Evolutionary conservation across 495 filamentous ascomycete genomes (phyloP), one percentile per base, ranked within the genome.

Genomic region (Darksidea phi): DNA sequence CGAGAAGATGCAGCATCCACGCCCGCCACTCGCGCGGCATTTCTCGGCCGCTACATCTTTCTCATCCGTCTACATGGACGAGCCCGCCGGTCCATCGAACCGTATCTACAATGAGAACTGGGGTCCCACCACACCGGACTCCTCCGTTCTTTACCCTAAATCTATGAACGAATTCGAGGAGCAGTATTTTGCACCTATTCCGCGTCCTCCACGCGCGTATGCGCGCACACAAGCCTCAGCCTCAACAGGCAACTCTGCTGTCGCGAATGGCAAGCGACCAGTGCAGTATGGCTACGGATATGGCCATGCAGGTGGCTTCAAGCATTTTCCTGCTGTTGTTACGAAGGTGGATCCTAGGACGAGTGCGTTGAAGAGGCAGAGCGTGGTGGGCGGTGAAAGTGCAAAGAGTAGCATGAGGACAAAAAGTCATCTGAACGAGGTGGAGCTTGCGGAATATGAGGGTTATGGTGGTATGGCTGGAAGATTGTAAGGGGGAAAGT

Each of bases 1-100:
- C 0, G 56, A 68, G 47, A 70, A 68, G 54, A 70, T 70, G 68
- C 58, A 56, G 20, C 68, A 70, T 43, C 68, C 68, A 23, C 42
- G 52, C 21, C 61, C 53, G 25, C 23, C 56, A 34, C 48, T 55
- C 17, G 18, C 58, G 2, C 57, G 38, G 23, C 56, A 65, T 8
- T 23, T 58, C 26, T 65, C 61, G 11, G 61, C 50, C 0, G 47
- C 54, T 6, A 61, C 66, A 13, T 58, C 51, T n/a, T 68, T 68
- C 57, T 68, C 66, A 0, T 59, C 48, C 8, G 47, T 68, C 0
- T 65, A 68, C 46, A 68, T 65, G 23, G 66, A 68, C 43, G 55
- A 68, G 8, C 49, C 48, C 4, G 42, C n/a, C 15, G 21, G 54
- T 20, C 49, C 61, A 8, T 56, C 54, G 6, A 24, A 32, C 3